Base-by-base conservation (phyloP, 2,329 filamentous ascomycete species). In the Exophiala spinifera region DNA sequence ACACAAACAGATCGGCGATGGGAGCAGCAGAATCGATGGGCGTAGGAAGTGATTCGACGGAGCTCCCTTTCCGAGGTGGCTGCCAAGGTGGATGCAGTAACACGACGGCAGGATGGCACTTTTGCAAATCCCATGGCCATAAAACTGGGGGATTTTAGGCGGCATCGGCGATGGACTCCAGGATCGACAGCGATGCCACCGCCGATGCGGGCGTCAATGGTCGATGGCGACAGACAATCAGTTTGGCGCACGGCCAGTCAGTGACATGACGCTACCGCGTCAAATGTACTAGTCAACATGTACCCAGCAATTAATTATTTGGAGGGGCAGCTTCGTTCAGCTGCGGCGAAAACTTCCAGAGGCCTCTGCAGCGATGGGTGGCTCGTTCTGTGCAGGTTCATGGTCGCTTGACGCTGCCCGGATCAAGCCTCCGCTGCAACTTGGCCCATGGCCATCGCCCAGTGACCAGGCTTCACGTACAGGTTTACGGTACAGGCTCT, bases 81-180 rank as follows among this genome's bases (percentile, higher is more conserved):
- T 50, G 23, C 21, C 47, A 44, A 20, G 39, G 48, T 28, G 40
- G 36, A 15, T 15, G 33, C 36, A 39, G 11, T 15, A 39, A 19
- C 17, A 11, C 15, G 39, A 40, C 40, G 4, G 49, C 31, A 51
- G n/a, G 23, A 51, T 51, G 49, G 49, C 49, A 51, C 39, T 51
- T 51, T 51, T 14, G 7, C 6, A 46, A 51, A 45, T 51, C 49
- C 49, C 49, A 51, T 51, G 49, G 33, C 49, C 49, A 51, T 40
- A n/a, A 51, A 37, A 45, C 40, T 36, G 40, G 49, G 49, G 49
- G 40, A 36, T 45, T 21, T 33, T 44, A 28, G 42, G 42, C 19
- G 33, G 15, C 39, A 51, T 51, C 40, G 42, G n/a, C 49, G 49
- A 51, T 51, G 40, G 23, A 14, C 28, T 45, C 33, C 28, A 19